phyloP scores from a whole-genome alignment of 352 stramenopile genomes.

The Phytophthora kernoviae region DNA sequence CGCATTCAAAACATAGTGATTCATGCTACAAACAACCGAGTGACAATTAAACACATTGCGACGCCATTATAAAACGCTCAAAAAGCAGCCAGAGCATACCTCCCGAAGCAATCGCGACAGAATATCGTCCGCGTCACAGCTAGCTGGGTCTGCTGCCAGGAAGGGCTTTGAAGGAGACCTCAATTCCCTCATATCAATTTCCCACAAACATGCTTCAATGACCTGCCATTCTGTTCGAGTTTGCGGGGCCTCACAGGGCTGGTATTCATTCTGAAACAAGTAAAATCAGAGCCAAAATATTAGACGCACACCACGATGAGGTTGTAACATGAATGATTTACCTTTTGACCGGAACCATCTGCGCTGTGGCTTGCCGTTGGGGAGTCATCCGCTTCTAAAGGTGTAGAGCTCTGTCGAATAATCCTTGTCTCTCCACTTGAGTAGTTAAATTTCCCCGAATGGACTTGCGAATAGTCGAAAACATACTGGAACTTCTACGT shows the following conservation, averaged over 20 bases:
- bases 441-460: constrained; percentile 44
- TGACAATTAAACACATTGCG: too few species aligned
- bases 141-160: constrained; percentile 18
- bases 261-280: constrained; percentile 13
- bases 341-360: constrained; percentile 13
- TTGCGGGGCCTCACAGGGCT: constrained; percentile 16
- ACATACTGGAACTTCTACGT: constrained; percentile 39
- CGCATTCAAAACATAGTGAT: constrained; percentile 41
- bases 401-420: constrained; percentile 30
- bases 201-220: constrained; percentile 65
- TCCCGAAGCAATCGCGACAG: constrained; percentile 34
- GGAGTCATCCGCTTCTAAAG: constrained; percentile 16
- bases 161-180: constrained; percentile 27
- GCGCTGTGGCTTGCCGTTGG: not conserved
- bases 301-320: not conserved
- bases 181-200: constrained; percentile 46
- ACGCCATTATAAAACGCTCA: too few species aligned
- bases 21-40: constrained; percentile 30
- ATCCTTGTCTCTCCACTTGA: constrained; percentile 18
- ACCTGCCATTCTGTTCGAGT: constrained; percentile 48
- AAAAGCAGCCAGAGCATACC: too few species aligned
- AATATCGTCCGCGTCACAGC: constrained; percentile 19
- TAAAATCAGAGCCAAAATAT: not conserved
- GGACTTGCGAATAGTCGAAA: constrained; percentile 46
- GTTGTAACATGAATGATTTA: constrained; percentile 6